A percentile compares a stretch with the other conserved stretches of the same genome.
Conservation (phyloP, 805 yeast genomes). For the Yamadazyma sp. region DNA sequence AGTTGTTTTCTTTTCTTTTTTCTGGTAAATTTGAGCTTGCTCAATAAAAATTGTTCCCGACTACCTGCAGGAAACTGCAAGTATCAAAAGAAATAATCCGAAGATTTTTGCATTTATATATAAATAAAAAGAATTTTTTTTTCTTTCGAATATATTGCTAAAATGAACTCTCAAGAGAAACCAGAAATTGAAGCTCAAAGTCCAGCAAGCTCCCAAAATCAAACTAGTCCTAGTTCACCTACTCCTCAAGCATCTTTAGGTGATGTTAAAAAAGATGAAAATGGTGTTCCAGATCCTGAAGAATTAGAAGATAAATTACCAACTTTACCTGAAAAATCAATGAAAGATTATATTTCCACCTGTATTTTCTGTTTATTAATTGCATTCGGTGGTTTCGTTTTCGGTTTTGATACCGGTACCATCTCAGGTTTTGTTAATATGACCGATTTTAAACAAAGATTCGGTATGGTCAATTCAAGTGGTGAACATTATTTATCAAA, state of each 20-base stretch:
- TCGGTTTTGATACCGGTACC: constrained; percentile 80
- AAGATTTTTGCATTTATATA: too few relatives aligned
- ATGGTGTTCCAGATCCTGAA: constrained; percentile 4
- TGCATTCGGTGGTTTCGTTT: constrained; percentile 75
- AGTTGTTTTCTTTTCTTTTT: too few relatives aligned
- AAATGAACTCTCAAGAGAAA: too few relatives aligned
- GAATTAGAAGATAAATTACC: constrained; percentile 4
- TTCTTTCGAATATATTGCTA: too few relatives aligned
- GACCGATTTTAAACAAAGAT: constrained; percentile 51
- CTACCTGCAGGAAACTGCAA: too few relatives aligned
- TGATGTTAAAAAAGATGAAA: constrained; percentile 10
- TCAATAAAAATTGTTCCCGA: too few relatives aligned
- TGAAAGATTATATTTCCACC: constrained; percentile 32
- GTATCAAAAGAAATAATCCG: too few relatives aligned
- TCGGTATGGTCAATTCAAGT: constrained; percentile 43
- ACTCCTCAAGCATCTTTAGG: constrained; percentile 11
- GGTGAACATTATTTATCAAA: constrained; percentile 44
- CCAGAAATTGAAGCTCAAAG: too few relatives aligned
- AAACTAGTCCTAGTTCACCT: neutral
- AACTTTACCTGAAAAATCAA: constrained; percentile 25
- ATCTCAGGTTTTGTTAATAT: constrained; percentile 69
- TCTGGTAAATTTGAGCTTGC: too few relatives aligned
- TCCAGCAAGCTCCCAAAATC: too few relatives aligned
- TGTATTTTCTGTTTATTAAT: constrained; percentile 49
- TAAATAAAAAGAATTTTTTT: too few relatives aligned